Evolutionary conservation across 1,139 yeast species (phyloP).

Genomic region (Pichia sp.): DNA sequence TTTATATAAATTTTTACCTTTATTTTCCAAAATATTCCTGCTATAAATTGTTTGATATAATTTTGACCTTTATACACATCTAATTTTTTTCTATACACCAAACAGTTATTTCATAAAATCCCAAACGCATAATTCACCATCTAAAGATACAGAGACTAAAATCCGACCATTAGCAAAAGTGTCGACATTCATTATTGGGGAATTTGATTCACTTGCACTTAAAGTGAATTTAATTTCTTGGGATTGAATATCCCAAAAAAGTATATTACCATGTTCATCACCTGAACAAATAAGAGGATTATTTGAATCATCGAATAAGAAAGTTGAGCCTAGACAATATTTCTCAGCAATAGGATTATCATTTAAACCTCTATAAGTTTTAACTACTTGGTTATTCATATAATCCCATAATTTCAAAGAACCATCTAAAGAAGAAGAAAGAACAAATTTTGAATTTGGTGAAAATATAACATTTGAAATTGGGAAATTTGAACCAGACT

Average conservation of each 20-base stretch:
- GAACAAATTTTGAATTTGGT: constrained; percentile 74
- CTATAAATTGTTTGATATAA: too few species aligned
- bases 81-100: background rate
- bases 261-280: constrained; percentile 50
- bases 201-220: constrained; percentile 13
- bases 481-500: constrained; percentile 64
- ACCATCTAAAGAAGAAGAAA: constrained; percentile 80
- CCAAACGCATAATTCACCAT: constrained; percentile 36
- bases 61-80: background rate
- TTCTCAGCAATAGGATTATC: constrained; percentile 35
- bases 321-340: constrained; percentile 42
- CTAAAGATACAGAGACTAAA: constrained; percentile 38
- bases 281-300: constrained; percentile 55
- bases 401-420: constrained; percentile 75
- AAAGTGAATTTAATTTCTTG: constrained; percentile 32
- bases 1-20: background rate
- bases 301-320: constrained; percentile 28
- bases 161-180: constrained; percentile 31
- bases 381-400: constrained; percentile 67
- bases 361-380: constrained; percentile 50
- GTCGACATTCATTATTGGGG: constrained; percentile 42
- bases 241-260: constrained; percentile 71
- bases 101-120: too few species aligned
- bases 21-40: background rate
- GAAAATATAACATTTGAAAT: constrained; percentile 66